Base-by-base conservation (phyloP, 73 alveolate species). In the Symbiodinium natans region DNA sequence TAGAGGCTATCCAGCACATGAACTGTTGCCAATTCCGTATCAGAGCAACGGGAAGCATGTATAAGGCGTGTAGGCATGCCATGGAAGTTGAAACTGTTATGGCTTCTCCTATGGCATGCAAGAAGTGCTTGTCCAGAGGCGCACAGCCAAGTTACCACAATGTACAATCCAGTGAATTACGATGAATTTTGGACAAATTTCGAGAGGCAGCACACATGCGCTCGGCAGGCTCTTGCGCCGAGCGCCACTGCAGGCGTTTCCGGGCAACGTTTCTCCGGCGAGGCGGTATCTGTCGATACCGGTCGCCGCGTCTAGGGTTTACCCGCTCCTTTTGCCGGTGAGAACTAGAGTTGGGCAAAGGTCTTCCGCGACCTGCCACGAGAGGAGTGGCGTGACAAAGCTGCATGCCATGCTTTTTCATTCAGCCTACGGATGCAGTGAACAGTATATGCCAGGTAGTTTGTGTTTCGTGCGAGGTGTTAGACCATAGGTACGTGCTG, bases 231-330 rank as follows among this genome's bases (percentile, higher is more conserved):
- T n/a, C 36, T 29, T 3, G 94, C 94, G 17, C 94, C 84, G 9
- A 27, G 29, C 54, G 42, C 85, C 59, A 87, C 68, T 15, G 41
- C 83, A 34, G 98, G 98, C 74, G 98, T 92, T n/a, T 92, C 98
- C 25, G 98, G 98, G 41, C 98, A 83, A 7, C 98, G 98, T 29
- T 92, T 92, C 68, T n/a, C 63, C n/a, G 98, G 98, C 0, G 83
- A 92, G n/a, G 92, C 36, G 77, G 48, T 41, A 7, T 13, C 59
- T 1, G n/a, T n/a, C n/a, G n/a, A n/a, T n/a, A n/a, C n/a, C n/a
- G n/a, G n/a, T 54, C 74, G 74, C 29, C 29, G 21, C 11, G 74
- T 54, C 74, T n/a, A n/a, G n/a, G n/a, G n/a, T n/a, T n/a, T 46
- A 6, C 59, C 59, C 13, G 59, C 59, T 46, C 6, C 59, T 46